Evolutionary conservation across 1,284 basidiomycete species (phyloP), one percentile per base, ranked within the genome.

Genomic region (Ustilago bromivora): DNA sequence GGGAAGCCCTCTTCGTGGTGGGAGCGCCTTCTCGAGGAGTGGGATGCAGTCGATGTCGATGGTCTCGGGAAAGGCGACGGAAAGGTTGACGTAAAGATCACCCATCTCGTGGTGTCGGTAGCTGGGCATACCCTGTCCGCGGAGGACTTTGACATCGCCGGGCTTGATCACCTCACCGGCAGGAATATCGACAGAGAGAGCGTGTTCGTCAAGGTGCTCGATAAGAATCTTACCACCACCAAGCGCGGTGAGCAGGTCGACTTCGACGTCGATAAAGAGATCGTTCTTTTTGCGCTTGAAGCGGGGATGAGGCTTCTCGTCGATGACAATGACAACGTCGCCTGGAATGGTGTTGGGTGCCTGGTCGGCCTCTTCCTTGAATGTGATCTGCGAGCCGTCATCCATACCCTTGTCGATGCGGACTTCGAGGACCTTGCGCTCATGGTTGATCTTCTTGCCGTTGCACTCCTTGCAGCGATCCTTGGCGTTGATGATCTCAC

Each of bases 351-450:
- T 92, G 41, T 90, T 92, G 6, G 97, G 96, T 7, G 94, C 91
- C 87, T 99, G 96, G 87, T 99, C 97, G 82, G 94, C 95, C 89
- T 99, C 97, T 68, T 97, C 96, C 68, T 90, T 88, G 88, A 99
- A 99, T 66, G 91, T 92, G 87, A 99, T 95, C 28, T 95, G 96
- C 88, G 98, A 95, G 36, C 97, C 97, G 66, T 93, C 92, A 89
- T 94, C 95, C 97, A 99, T 99, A 66, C 97, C 97, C 90, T 96
- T 98, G 90, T 99, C 97, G 90, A 99, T 94, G 87, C 98, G 94
- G 32, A 99, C 97, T 88, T 99, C 97, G 83, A 99, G 89, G 78
- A 98, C 92, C 89, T 99, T 99, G 88, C 97, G 94, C 88, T 99
- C 97, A 70, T 94, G 92, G 55, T 92, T 83, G 66, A 94, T 92